Evolutionary conservation across 805 yeast genomes (phyloP).

Genomic region (Pichia nanzhaoensis): DNA sequence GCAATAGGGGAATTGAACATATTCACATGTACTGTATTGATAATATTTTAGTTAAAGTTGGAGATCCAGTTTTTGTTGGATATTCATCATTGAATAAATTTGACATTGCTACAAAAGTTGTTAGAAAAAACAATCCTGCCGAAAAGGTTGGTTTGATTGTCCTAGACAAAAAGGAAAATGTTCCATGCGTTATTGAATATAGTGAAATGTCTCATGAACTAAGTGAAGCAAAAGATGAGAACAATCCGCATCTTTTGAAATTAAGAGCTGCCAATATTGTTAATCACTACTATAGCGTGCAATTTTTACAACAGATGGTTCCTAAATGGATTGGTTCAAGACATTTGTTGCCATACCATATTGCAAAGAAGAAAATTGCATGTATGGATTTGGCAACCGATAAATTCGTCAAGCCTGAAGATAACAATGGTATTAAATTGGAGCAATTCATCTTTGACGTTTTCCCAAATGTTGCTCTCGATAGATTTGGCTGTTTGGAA

Average conservation of each 20-base stretch:
- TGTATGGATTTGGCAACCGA: constrained; percentile 43
- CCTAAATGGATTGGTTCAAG: constrained; percentile 66
- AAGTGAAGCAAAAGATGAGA: constrained; percentile 53
- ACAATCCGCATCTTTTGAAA: constrained; percentile 48
- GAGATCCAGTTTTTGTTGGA: constrained; percentile 88
- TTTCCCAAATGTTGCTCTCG: constrained; percentile 67
- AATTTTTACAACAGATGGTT: constrained; percentile 52
- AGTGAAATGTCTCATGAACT: constrained; percentile 78
- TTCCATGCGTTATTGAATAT: constrained; percentile 91
- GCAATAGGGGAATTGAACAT: constrained; percentile 66
- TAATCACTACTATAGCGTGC: constrained; percentile 88
- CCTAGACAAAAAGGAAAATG: constrained; percentile 43
- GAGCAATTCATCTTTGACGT: constrained; percentile 98
- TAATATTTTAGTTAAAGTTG: constrained; percentile 83
- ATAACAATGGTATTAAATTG: constrained; percentile 85
- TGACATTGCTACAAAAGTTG: constrained; percentile 87
- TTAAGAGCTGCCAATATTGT: constrained; percentile 96
- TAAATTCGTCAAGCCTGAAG: constrained; percentile 49
- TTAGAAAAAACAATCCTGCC: constrained; percentile 78
- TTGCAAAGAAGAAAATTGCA: constrained; percentile 82
- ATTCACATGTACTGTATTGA: constrained; percentile 97
- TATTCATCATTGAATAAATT: constrained; percentile 63
- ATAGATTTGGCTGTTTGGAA: constrained; percentile 83
- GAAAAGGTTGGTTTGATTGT: constrained; percentile 95
- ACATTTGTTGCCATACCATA: constrained; percentile 78